Base-by-base conservation (phyloP, 176 grass and related monocot genomes). In the Eleusine coracana region DNA sequence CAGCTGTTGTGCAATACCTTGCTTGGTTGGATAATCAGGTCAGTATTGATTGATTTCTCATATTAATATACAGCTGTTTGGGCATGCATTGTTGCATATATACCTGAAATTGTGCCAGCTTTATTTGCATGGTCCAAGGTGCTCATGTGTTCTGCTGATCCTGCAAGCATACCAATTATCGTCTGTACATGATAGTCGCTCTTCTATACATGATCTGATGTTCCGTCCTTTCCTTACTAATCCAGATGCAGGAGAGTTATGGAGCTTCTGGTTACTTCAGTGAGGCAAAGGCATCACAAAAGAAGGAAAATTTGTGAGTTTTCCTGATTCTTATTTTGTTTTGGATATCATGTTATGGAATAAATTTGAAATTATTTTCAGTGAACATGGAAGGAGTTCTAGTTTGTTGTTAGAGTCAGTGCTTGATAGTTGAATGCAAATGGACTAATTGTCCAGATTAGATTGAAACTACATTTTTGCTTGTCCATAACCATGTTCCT, bases 251-350 rank as follows among this genome's bases (percentile, higher is more conserved):
- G 73, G 85, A 98, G 52, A 87, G 81, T 18, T 95, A 96, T 65
- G 91, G 96, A 80, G 96, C 96, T 87, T 93, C 96, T 87, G 96
- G 96, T 77, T 98, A 98, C 70, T 98, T 98, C 45, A 95, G 71
- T 70, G 96, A 95, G 82, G 73, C 78, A 64, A 91, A 91, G 56
- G 91, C 77, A 66, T 77, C 87, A 66, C 76, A 87, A 20, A 91
- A 95, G 84, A 87, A 84, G 64, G 87, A 95, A 76, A 48, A 76
- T 75, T n/a, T 70, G 96, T 98, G 81, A 93, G 93, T 92, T 17
- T 72, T 68, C 63, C 63, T 51, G 46, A 63, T 68, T 75, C 7
- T 70, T 75, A 58, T 73, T 78, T 82, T 77, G 5, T 78, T 89
- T 77, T 84, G 31, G 5, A 21, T 37, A 72, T 59, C 45, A 37